A percentile compares a stretch with the other conserved stretches of the same genome.
Evolutionary conservation across 768 basidiomycete species (phyloP).

Genomic region (Mycena filopes): DNA sequence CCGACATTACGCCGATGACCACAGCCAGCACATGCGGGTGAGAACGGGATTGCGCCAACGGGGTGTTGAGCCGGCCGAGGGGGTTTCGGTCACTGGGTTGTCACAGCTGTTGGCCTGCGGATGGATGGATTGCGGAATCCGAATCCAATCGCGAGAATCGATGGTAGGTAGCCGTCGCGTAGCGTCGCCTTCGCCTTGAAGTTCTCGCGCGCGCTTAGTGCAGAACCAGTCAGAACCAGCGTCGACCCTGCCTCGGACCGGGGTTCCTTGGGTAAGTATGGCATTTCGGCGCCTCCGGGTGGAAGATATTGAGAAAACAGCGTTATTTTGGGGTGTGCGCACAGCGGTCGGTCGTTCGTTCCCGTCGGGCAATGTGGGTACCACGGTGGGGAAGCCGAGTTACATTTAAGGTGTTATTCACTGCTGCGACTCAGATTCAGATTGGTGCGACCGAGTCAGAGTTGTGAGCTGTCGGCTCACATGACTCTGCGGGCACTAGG

Average conservation of each 20-base stretch:
- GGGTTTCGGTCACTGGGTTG: neutral
- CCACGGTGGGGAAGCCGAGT: neutral
- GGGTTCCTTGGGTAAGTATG: neutral
- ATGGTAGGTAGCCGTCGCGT: conserved; percentile 8
- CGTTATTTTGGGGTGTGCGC: too few relatives aligned
- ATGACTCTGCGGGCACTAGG: conserved; percentile 1
- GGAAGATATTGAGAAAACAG: too few relatives aligned
- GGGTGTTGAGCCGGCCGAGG: too few relatives aligned
- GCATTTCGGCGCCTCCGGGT: too few relatives aligned
- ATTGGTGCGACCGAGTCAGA: neutral
- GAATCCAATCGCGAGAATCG: neutral
- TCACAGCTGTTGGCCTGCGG: too few relatives aligned
- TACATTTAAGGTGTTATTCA: neutral
- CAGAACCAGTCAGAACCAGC: neutral
- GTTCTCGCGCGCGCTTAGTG: too few relatives aligned
- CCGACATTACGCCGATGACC: conserved; percentile 13
- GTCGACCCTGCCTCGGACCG: conserved; percentile 22
- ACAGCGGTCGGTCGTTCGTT: neutral
- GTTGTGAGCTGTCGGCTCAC: neutral
- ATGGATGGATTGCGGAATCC: too few relatives aligned
- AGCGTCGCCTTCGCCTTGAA: too few relatives aligned
- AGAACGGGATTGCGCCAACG: neutral
- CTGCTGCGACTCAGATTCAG: too few relatives aligned
- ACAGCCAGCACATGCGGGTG: neutral
- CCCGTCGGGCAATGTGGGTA: conserved; percentile 15